A percentile compares a stretch with the other conserved stretches of the same genome.
These are phyloP conservation scores for Phytophthora lateralis DNA, from an alignment of 352 stramenopile genomes.

Conservation along the genomic window DNA sequence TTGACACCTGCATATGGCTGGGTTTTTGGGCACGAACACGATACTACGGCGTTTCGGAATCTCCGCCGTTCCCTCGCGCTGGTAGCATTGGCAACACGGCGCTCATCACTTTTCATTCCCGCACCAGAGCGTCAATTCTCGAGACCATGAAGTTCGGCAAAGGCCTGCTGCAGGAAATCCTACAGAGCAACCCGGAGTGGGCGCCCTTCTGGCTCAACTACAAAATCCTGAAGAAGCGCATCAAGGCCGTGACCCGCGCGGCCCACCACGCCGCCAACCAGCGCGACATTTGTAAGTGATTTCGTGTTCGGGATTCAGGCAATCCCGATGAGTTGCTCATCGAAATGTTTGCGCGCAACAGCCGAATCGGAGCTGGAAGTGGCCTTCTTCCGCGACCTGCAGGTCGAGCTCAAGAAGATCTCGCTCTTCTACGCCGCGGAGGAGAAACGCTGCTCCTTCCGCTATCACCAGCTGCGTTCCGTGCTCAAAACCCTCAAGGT, in stretches of 20 bases:
- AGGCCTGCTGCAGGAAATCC: conserved; percentile 64
- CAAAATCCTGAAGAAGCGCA: conserved; percentile 86
- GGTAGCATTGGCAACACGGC: background rate
- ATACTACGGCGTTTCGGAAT: conserved; percentile 10
- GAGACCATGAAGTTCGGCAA: conserved; percentile 86
- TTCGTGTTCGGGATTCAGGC: background rate
- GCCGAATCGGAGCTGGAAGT: conserved; percentile 75
- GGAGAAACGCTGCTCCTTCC: conserved; percentile 75
- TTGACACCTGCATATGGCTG: conserved; percentile 18
- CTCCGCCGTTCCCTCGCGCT: conserved; percentile 5
- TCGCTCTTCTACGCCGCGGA: conserved; percentile 77
- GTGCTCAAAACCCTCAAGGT: conserved; percentile 75
- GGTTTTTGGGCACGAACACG: conserved; percentile 3
- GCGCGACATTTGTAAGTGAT: conserved; percentile 53
- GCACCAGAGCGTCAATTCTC: conserved; percentile 5
- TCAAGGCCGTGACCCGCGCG: conserved; percentile 69
- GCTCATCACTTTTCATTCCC: conserved; percentile 29
- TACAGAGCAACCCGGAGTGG: conserved; percentile 83
- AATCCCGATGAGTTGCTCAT: background rate
- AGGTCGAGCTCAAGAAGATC: conserved; percentile 81
- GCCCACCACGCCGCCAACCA: conserved; percentile 42
- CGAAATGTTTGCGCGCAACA: conserved; percentile 19
- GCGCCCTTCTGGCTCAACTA: conserved; percentile 90
- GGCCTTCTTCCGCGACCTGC: conserved; percentile 79
- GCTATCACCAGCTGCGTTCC: conserved; percentile 72